Base-by-base conservation (phyloP, 306 rosid species). In the Begonia loranthoides region DNA sequence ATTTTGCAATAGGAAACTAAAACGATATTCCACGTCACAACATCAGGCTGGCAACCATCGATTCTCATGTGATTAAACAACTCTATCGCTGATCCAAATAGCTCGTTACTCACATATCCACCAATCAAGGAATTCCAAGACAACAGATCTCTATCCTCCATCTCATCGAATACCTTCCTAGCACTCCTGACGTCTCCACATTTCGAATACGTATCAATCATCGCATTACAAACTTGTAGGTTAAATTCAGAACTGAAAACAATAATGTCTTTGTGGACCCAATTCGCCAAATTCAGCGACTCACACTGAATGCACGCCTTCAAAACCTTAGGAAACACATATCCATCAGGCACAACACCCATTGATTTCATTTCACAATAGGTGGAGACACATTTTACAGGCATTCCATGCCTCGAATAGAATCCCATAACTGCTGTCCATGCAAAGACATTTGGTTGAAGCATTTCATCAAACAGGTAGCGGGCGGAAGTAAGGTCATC, bases 101-200 rank as follows among this genome's bases (percentile, higher is more conserved):
- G 24, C 74, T 72, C 66, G 36, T 77, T 70, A 57, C 47, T 52
- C 33, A 63, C 72, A 39, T 57, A 70, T 24, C 77, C 76, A 1
- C 79, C 73, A 50, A 73, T 66, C 66, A 77, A 66, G 10, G 68
- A 60, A 62, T 77, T 73, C 76, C 83, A 70, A 5, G 72, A 63
- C 51, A 70, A 61, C 46, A 66, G 13, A 45, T 70, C 76, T 50
- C 74, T 63, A 45, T 71, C 49, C 46, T 13, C 14, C 79, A 66
- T 70, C 59, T 61, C 73, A 61, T 61, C 67, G 45, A 73, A 73
- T 9, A 78, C 77, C 58, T 2, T 5, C 6, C 19, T 36, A 1
- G 77, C 77, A 38, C 67, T 58, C 50, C 22, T 2, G 15, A 61
- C 24, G 28, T 70, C 58, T 15, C 67, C 57, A 7, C 80, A 78